Base-by-base conservation (phyloP, 495 filamentous ascomycete genomes). In the Recurvomyces mirabilis region DNA sequence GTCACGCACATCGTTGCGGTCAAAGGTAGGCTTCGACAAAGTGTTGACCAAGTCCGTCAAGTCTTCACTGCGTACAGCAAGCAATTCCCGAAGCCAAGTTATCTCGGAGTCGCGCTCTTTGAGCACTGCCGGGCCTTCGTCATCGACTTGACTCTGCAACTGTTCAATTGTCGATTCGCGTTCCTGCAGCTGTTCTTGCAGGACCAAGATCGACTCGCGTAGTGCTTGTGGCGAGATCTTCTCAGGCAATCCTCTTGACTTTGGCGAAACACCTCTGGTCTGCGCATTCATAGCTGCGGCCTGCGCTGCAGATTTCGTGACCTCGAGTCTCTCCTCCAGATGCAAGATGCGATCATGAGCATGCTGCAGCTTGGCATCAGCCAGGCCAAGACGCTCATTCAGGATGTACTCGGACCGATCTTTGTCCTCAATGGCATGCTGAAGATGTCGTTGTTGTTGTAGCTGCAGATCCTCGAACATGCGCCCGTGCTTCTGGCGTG, bases 151-250 rank as follows among this genome's bases (percentile, higher is more conserved):
- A 32, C 77, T 73, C 64, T 94, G 85, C 14, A 96, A 82, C 43
- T 77, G 72, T 55, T 98, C 91, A 54, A 96, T 93, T 19, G 73
- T 76, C 17, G 75, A 72, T 64, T 96, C 91, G 43, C 91, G 87
- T 56, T 89, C 84, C 56, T 95, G 89, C 33, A 98, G 75, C 57
- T 98, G 91, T 59, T 93, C 88, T 60, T 96, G 93, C 21, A 98
- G 73, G 17, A 94, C 91, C 57, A 93, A 72, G 56, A 98, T 93
- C 5, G 89, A 93, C 63, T 98, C 93, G 19, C 91, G 81, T 26
- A 98, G 74, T 10, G 91, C 91, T 61, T 94, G 87, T 5, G 87
- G 85, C 12, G 87, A 93, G 41, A 93, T 83, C 68, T 83, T 91
- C 56, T 91, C 84, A 0, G 84, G 84, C 18, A 76, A 69, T 18